Evolutionary conservation across 179 eudicot genomes (phyloP).

Genomic region (Vitellaria paradoxa): DNA sequence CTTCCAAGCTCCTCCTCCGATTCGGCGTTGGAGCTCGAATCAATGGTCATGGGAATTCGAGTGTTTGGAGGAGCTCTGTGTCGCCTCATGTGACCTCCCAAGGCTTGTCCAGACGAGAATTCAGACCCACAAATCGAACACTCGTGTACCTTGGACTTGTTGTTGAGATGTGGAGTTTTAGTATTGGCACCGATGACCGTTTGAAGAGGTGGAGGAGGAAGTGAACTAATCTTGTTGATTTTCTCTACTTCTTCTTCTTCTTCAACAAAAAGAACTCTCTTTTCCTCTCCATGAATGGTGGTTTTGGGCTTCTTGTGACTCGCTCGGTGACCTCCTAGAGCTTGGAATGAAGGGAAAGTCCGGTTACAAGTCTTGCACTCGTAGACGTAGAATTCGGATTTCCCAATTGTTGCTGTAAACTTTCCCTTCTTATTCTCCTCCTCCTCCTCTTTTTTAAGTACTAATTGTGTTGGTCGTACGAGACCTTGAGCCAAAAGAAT

Average conservation of each 20-base stretch:
- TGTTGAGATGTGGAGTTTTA: neutral
- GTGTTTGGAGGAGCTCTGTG: slow-evolving; percentile 32
- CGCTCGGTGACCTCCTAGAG: slow-evolving; percentile 77
- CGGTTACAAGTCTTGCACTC: slow-evolving; percentile 73
- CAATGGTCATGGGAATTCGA: neutral
- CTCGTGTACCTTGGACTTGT: slow-evolving; percentile 49
- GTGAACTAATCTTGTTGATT: neutral
- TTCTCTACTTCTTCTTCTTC: slow-evolving; percentile 15
- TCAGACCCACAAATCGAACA: slow-evolving; percentile 78
- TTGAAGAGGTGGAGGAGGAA: neutral
- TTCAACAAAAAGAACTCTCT: neutral
- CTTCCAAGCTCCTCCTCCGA: neutral
- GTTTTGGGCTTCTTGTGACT: slow-evolving; percentile 62
- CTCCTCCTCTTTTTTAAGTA: neutral
- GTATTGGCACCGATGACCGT: neutral
- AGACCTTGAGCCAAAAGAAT: slow-evolving; percentile 58
- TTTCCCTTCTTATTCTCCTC: neutral
- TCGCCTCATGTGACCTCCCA: slow-evolving; percentile 83
- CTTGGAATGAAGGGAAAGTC: slow-evolving; percentile 64
- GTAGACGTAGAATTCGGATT: slow-evolving; percentile 38
- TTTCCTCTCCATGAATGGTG: slow-evolving; percentile 10
- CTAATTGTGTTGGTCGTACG: too few species aligned
- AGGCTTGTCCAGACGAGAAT: slow-evolving; percentile 73
- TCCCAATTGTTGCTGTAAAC: slow-evolving; percentile 1
- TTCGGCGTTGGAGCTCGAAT: neutral